Percentiles rank a stretch among this genome's conserved stretches.
These are phyloP conservation scores for Ottelia alismoides DNA, from an alignment of 106 monocot species.

Conservation along the genomic window DNA sequence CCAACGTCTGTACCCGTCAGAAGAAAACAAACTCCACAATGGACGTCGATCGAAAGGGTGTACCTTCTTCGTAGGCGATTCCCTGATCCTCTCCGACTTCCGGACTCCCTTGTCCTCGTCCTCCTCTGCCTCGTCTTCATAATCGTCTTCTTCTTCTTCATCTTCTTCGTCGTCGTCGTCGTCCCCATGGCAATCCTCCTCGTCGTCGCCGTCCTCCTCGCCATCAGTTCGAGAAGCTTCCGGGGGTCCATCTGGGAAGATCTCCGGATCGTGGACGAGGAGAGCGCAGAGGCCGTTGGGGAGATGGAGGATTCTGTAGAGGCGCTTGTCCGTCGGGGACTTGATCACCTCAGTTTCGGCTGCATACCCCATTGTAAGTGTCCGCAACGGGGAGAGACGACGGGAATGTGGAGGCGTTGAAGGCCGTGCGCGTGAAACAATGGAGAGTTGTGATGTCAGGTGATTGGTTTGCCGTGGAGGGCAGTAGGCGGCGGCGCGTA, in stretches of 20 bases:
- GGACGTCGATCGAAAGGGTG: too few relatives aligned
- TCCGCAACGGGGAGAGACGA: too few relatives aligned
- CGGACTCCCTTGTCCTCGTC: slow-evolving; percentile 27
- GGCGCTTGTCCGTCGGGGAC: slow-evolving; percentile 57
- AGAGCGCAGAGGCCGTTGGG: slow-evolving; percentile 71
- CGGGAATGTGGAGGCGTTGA: too few relatives aligned
- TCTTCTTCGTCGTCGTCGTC: slow-evolving; percentile 21
- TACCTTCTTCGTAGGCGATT: slow-evolving; percentile 68
- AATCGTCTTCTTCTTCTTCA: slow-evolving; percentile 24
- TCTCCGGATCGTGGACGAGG: slow-evolving; percentile 94
- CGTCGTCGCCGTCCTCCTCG: slow-evolving; percentile 16
- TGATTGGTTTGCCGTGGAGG: too few relatives aligned
- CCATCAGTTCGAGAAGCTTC: slow-evolving; percentile 3
- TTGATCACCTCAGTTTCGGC: slow-evolving; percentile 56
- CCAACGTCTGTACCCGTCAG: too few relatives aligned
- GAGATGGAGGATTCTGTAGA: slow-evolving; percentile 59
- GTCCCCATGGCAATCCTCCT: slow-evolving; percentile 14
- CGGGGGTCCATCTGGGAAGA: slow-evolving; percentile 43
- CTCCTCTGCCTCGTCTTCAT: slow-evolving; percentile 32
- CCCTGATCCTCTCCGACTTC: slow-evolving; percentile 2
- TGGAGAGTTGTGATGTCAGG: too few relatives aligned
- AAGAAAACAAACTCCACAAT: too few relatives aligned
- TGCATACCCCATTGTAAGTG: slow-evolving; percentile 13
- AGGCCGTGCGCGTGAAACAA: too few relatives aligned
- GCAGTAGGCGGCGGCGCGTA: too few relatives aligned